phyloP scores from a whole-genome alignment of 1,139 yeast species.

The Meyerozyma guilliermondii region DNA sequence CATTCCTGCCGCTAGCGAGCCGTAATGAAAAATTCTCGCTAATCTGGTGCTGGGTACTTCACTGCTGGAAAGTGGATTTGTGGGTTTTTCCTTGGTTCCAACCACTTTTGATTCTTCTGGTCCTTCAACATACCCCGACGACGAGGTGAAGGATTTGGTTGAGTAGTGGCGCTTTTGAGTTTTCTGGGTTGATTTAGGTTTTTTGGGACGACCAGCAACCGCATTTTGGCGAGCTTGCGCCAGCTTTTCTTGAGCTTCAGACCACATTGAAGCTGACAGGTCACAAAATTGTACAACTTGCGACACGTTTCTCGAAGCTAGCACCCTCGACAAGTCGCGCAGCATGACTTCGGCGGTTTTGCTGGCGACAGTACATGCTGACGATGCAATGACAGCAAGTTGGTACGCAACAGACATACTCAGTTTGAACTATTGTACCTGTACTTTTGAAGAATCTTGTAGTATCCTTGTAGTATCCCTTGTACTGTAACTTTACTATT shows the following conservation, averaged over 20 bases:
- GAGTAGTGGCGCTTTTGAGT: constrained; percentile 12
- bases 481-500: too few species aligned
- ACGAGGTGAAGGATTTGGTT: constrained; percentile 17
- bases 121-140: constrained; percentile 5
- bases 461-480: too few species aligned
- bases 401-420: constrained; percentile 17
- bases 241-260: constrained; percentile 20
- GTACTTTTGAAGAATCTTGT: too few species aligned
- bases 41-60: constrained; percentile 83
- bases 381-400: constrained; percentile 22
- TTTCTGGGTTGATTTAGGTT: constrained; percentile 3
- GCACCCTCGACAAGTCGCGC: constrained; percentile 16
- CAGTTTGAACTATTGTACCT: too few species aligned
- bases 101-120: constrained; percentile 12
- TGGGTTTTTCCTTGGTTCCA: constrained; percentile 34
- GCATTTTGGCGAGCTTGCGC: constrained; percentile 14
- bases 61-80: constrained; percentile 52
- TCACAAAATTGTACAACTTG: constrained; percentile 20
- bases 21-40: constrained; percentile 87
- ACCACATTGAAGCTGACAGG: constrained; percentile 20
- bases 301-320: constrained; percentile 5
- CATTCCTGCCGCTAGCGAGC: constrained; percentile 86
- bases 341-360: constrained; percentile 18
- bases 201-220: constrained; percentile 3
- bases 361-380: constrained; percentile 20